A percentile compares a stretch with the other conserved stretches of the same genome.
phyloP scores from a whole-genome alignment of 352 stramenopile species.

The Globisporangium apiculatum region DNA sequence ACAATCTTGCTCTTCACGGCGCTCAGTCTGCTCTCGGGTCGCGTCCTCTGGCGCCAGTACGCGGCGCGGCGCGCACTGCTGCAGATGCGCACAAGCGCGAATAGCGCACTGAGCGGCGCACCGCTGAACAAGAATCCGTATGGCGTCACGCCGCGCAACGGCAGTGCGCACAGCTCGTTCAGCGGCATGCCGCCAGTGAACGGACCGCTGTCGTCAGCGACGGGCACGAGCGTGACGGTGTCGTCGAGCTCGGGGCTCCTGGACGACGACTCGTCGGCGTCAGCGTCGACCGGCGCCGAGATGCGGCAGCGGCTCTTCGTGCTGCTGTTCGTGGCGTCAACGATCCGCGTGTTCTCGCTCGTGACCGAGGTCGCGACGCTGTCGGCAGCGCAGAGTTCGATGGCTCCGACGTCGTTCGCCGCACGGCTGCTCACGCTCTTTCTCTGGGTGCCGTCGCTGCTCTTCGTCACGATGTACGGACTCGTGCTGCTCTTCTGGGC shows the following conservation, averaged over 20 bases:
- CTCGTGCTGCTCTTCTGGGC: slow-evolving; percentile 83
- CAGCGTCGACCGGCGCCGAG: slow-evolving; percentile 60
- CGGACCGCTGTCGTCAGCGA: neutral
- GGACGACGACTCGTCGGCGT: slow-evolving; percentile 42
- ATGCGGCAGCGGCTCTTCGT: slow-evolving; percentile 72
- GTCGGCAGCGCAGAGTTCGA: slow-evolving; percentile 25
- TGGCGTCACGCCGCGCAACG: slow-evolving; percentile 6
- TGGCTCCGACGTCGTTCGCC: slow-evolving; percentile 32
- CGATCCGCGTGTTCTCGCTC: slow-evolving; percentile 52
- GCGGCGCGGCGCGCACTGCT: slow-evolving; percentile 21
- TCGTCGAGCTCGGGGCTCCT: slow-evolving; percentile 33
- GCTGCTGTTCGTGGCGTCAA: slow-evolving; percentile 63
- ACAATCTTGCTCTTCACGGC: slow-evolving; percentile 58
- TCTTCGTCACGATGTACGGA: slow-evolving; percentile 83
- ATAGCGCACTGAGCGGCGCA: neutral
- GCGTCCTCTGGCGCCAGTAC: slow-evolving; percentile 43
- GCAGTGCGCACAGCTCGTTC: slow-evolving; percentile 13
- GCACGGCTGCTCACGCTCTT: slow-evolving; percentile 50
- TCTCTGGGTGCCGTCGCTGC: slow-evolving; percentile 67
- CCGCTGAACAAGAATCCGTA: slow-evolving; percentile 11
- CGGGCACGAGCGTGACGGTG: slow-evolving; percentile 1
- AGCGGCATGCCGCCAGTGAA: slow-evolving; percentile 23
- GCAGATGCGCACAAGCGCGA: neutral
- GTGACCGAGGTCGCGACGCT: slow-evolving; percentile 55
- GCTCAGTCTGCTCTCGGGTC: slow-evolving; percentile 48